Conservation (phyloP, 2,329 filamentous ascomycete genomes). For the Nemania sp. region DNA sequence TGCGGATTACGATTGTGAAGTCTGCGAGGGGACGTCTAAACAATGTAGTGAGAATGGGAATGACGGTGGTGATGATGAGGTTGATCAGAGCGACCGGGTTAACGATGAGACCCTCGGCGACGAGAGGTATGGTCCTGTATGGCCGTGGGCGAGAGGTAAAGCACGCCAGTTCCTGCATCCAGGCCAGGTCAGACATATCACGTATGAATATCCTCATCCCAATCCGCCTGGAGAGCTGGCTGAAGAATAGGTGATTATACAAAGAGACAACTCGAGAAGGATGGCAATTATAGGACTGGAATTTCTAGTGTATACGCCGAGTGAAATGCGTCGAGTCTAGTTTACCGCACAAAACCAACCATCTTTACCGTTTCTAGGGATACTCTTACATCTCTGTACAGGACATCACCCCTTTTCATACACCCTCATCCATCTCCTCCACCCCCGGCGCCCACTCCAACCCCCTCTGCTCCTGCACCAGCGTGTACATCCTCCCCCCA, state of each 20-base stretch:
- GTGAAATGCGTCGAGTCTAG: too few relatives aligned
- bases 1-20: conserved; percentile 4
- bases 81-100: too few relatives aligned
- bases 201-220: conserved; percentile 18
- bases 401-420: not conserved
- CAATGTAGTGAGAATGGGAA: too few relatives aligned
- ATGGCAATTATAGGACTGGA: too few relatives aligned
- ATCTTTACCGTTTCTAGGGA: too few relatives aligned
- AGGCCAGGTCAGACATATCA: conserved; percentile 16
- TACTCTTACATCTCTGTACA: not conserved
- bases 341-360: too few relatives aligned
- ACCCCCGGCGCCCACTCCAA: conserved; percentile 33
- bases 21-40: conserved; percentile 17
- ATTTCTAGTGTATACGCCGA: too few relatives aligned
- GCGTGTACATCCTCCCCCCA: conserved; percentile 60
- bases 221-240: not conserved
- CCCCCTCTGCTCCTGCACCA: conserved; percentile 62
- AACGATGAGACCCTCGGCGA: not conserved
- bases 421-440: not conserved
- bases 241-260: not conserved
- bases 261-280: too few relatives aligned
- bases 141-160: conserved; percentile 18
- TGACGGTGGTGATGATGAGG: too few relatives aligned
- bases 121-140: conserved; percentile 3
- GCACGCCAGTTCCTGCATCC: conserved; percentile 6